A percentile compares a stretch with the other conserved stretches of the same genome.
Conservation (phyloP, 345 rosid genomes). For the Jatropha curcas region DNA sequence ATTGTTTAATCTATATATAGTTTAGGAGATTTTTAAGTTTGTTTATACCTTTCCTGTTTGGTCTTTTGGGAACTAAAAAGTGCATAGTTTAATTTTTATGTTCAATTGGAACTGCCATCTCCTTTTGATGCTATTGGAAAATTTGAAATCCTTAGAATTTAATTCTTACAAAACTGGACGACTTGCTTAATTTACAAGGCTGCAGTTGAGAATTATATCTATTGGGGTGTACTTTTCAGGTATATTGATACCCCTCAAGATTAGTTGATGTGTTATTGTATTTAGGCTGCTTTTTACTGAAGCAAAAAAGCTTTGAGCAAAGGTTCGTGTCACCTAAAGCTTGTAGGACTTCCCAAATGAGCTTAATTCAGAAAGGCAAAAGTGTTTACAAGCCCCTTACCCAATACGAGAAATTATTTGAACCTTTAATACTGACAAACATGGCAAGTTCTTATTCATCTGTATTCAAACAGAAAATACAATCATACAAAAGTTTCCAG, state of each 20-base stretch:
- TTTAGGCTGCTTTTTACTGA: neutral
- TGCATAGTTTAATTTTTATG: neutral
- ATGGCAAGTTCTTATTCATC: neutral
- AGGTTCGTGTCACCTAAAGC: neutral
- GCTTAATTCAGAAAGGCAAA: neutral
- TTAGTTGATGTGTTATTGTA: neutral
- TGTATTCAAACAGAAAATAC: neutral
- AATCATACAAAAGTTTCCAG: neutral
- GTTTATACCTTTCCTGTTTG: neutral
- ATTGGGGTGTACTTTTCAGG: slow-evolving; percentile 90
- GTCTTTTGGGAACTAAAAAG: neutral
- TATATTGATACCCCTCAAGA: slow-evolving; percentile 30
- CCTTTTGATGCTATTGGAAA: neutral
- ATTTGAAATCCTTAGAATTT: neutral
- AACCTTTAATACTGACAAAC: neutral
- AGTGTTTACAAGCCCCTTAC: neutral
- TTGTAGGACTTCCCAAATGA: neutral
- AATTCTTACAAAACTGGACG: slow-evolving; percentile 19
- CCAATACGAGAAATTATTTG: neutral
- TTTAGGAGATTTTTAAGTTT: neutral
- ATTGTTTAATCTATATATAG: neutral
- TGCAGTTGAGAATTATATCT: slow-evolving; percentile 78
- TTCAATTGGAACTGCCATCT: neutral
- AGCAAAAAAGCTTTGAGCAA: neutral
- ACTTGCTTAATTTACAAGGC: slow-evolving; percentile 51